A percentile compares a stretch with the other conserved stretches of the same genome.
Conservation (phyloP, 2,329 filamentous ascomycete species). For the Lecanicillium sp. region DNA sequence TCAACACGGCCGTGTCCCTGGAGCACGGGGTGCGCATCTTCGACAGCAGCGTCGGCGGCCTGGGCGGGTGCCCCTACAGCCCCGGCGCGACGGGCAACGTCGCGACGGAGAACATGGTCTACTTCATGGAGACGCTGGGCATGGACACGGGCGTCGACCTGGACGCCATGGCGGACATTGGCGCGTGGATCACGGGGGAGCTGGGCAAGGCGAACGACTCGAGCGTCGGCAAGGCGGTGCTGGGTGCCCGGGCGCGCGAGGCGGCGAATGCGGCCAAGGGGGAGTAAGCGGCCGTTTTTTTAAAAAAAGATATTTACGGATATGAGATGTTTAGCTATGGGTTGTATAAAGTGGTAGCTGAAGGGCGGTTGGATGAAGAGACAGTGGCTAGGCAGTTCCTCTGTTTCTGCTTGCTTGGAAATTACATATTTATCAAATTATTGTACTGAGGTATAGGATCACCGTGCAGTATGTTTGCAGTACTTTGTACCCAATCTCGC, state of each 20-base stretch:
- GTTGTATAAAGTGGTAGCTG: too few relatives aligned
- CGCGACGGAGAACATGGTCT: conserved; percentile 77
- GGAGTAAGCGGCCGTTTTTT: neutral
- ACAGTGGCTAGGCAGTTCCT: too few relatives aligned
- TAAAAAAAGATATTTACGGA: neutral
- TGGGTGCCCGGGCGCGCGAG: conserved; percentile 40
- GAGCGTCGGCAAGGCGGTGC: conserved; percentile 59
- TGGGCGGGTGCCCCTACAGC: conserved; percentile 80
- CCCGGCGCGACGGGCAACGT: conserved; percentile 84
- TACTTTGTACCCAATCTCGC: too few relatives aligned
- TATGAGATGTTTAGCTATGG: neutral
- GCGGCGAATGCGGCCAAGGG: conserved; percentile 21
- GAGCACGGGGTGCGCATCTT: conserved; percentile 74
- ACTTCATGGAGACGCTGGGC: conserved; percentile 68
- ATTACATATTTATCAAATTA: too few relatives aligned
- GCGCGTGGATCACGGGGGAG: conserved; percentile 63
- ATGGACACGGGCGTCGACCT: conserved; percentile 69
- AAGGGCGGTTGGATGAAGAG: too few relatives aligned
- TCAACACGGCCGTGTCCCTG: conserved; percentile 71
- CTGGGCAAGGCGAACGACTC: conserved; percentile 59
- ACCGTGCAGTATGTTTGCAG: too few relatives aligned
- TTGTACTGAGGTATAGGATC: too few relatives aligned
- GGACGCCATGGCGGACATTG: conserved; percentile 60
- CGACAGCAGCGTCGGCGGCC: conserved; percentile 71
- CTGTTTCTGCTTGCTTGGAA: too few relatives aligned